Evolutionary conservation across 352 stramenopile genomes (phyloP).

Genomic region (Lagenidium giganteum): DNA sequence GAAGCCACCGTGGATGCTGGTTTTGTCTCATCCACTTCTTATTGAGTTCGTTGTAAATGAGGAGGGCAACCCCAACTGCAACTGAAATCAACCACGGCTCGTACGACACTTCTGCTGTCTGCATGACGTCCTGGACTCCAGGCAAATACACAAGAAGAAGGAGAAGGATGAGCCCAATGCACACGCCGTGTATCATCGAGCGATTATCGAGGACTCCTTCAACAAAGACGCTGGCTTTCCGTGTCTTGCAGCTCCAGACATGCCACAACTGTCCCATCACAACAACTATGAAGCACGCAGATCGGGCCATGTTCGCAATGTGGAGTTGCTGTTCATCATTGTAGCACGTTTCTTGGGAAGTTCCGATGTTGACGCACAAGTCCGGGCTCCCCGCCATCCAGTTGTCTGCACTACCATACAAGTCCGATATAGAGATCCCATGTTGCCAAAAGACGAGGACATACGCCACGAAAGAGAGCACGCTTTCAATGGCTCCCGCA

Average conservation of each 20-base stretch:
- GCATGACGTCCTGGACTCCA: conserved; percentile 36
- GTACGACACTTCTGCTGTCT: conserved; percentile 25
- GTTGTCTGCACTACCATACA: conserved; percentile 30
- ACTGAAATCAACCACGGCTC: conserved; percentile 50
- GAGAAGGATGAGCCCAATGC: conserved; percentile 32
- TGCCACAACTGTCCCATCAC: conserved; percentile 81
- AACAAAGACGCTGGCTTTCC: conserved; percentile 57
- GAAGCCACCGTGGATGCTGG: too few relatives aligned
- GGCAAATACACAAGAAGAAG: conserved; percentile 49
- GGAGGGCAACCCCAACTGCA: too few relatives aligned
- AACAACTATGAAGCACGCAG: conserved; percentile 65
- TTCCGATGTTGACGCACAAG: too few relatives aligned
- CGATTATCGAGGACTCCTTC: conserved; percentile 71
- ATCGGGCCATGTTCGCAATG: conserved; percentile 52
- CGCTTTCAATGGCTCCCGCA: conserved; percentile 76
- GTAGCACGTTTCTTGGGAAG: conserved; percentile 21
- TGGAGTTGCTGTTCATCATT: conserved; percentile 35
- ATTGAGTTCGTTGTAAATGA: too few relatives aligned
- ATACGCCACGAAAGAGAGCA: conserved; percentile 32
- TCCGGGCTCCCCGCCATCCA: conserved; percentile 17
- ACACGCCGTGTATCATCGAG: conserved; percentile 63
- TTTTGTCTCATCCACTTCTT: too few relatives aligned
- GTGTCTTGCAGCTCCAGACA: conserved; percentile 83
- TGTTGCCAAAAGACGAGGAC: conserved; percentile 29
- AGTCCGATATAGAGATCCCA: conserved; percentile 27